These are phyloP conservation scores for Pyricularia grisea DNA, from an alignment of 2,329 filamentous ascomycete species.

Conservation along the genomic window DNA sequence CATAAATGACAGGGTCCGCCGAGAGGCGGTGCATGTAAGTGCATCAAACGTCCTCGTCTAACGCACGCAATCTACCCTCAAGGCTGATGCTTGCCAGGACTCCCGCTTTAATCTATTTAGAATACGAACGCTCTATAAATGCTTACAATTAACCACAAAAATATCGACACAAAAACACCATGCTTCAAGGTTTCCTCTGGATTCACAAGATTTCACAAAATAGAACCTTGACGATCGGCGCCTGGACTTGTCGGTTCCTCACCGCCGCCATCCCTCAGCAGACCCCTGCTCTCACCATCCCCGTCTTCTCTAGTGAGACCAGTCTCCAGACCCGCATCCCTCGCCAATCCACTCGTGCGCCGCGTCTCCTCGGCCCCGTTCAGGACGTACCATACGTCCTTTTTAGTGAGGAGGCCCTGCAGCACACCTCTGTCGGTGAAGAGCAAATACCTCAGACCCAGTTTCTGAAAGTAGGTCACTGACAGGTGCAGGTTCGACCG, in stretches of 20 bases:
- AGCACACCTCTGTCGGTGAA: constrained; percentile 76
- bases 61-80: background rate
- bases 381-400: constrained; percentile 91
- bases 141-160: background rate
- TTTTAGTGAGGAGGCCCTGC: constrained; percentile 86
- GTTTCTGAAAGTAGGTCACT: constrained; percentile 86
- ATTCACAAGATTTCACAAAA: constrained; percentile 7
- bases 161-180: background rate
- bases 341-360: constrained; percentile 21
- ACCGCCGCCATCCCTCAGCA: constrained; percentile 24
- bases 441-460: constrained; percentile 83
- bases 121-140: background rate
- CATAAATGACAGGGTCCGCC: too few species aligned
- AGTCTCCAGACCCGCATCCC: constrained; percentile 16
- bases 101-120: background rate
- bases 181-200: background rate
- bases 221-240: constrained; percentile 4
- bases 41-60: background rate
- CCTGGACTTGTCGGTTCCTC: constrained; percentile 20
- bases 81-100: background rate
- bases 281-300: constrained; percentile 30
- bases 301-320: constrained; percentile 28
- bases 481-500: constrained; percentile 73
- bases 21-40: background rate
- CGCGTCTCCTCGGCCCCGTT: constrained; percentile 63